Evolutionary conservation across 306 rosid species (phyloP), one percentile per base, ranked within the genome.

Genomic region (Malus asiatica): DNA sequence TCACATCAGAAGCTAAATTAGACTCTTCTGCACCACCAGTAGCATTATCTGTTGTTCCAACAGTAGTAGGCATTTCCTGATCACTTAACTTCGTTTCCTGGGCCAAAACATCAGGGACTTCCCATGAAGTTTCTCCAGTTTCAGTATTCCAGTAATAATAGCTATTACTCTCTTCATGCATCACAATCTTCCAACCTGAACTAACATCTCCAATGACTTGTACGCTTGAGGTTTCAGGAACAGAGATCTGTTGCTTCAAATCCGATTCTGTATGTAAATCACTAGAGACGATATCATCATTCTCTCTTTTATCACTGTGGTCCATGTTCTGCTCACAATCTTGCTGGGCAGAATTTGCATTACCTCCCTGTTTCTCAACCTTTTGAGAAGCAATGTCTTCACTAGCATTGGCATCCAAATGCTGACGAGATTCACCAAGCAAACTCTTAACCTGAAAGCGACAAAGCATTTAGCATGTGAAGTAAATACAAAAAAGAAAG

Each of bases 101-200:
- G 71, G 80, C 82, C 83, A 89, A 82, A 70, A 80, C 93, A 73
- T 83, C 93, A 15, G 99, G 99, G 40, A 88, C 83, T 80, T 88
- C 97, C 99, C 99, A 96, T 44, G 99, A 96, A 48, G 99, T 96
- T 85, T 92, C 99, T 45, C 99, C 99, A 19, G 98, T 92, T 82
- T 80, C 92, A 72, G 82, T 81, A 76, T 96, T 96, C 99, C 99
- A 96, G 88, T 96, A 96, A 83, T 90, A 96, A 77, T 85, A 92
- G 59, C 76, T 85, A 68, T 86, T 87, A 82, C 93, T 92, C 85
- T 90, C 99, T 78, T 92, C 98, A 59, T 96, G 99, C 96, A 90
- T 83, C 75, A 96, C 98, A 73, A 90, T 87, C 89, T 90, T 90
- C 99, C 99, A 96, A 65, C 93, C 93, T 46, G 86, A 81, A 84